A percentile compares a stretch with the other conserved stretches of the same genome.
Evolutionary conservation across 1,284 basidiomycete species (phyloP).

Genomic region (Boletellus sp.): DNA sequence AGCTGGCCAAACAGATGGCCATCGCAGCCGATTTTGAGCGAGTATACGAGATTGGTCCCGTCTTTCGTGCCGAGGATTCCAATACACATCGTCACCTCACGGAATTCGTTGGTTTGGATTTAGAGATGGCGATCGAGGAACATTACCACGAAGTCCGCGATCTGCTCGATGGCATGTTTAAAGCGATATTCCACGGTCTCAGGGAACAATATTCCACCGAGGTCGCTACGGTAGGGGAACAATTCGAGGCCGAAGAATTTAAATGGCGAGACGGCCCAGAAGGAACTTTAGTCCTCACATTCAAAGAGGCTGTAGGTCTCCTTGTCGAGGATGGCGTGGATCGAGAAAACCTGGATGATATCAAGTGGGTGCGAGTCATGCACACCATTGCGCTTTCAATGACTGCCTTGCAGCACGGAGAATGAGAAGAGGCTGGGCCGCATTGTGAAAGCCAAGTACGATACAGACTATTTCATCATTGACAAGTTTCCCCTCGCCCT

Average conservation of each 20-base stretch:
- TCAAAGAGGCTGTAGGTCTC: conserved; percentile 85
- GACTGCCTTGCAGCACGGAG: conserved; percentile 59
- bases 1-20: conserved; percentile 98
- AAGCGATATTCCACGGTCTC: conserved; percentile 81
- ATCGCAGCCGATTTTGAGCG: conserved; percentile 98
- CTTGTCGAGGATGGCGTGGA: conserved; percentile 82
- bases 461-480: conserved; percentile 96
- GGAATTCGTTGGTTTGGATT: conserved; percentile 97
- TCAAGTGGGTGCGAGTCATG: conserved; percentile 56
- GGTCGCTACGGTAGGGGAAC: conserved; percentile 78
- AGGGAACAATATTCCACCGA: conserved; percentile 76
- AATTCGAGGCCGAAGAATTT: conserved; percentile 91
- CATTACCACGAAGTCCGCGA: conserved; percentile 97
- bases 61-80: conserved; percentile 98
- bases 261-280: conserved; percentile 65
- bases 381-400: conserved; percentile 4
- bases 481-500: conserved; percentile 95
- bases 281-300: conserved; percentile 79
- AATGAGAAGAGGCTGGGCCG: conserved; percentile 91
- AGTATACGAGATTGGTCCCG: conserved; percentile 95
- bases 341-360: conserved; percentile 76
- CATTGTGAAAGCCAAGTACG: conserved; percentile 87
- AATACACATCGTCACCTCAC: conserved; percentile 98
- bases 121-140: conserved; percentile 98
- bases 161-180: conserved; percentile 79